Conservation (phyloP, 1,284 basidiomycete species). For the Cutaneotrichosporon daszewskae region DNA sequence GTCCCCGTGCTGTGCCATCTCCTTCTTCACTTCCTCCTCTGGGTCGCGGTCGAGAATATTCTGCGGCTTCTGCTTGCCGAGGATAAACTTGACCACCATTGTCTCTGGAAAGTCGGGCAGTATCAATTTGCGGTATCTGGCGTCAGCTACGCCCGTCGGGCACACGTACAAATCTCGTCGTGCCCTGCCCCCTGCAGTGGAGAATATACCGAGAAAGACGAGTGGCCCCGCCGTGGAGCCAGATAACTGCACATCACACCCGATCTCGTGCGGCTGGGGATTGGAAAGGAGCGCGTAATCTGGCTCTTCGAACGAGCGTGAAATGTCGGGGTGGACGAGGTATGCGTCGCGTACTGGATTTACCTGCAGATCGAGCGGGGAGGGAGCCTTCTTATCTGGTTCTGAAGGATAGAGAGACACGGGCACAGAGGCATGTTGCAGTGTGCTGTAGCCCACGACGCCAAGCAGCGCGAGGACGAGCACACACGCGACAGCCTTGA, state of each 20-base stretch:
- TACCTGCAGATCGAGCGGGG: no score
- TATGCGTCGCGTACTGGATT: background rate
- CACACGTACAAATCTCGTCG: slow-evolving; percentile 40
- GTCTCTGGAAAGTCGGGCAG: slow-evolving; percentile 42
- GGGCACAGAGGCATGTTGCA: background rate
- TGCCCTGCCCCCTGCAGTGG: slow-evolving; percentile 29
- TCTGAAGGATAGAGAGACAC: no score
- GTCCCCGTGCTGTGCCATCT: slow-evolving; percentile 41
- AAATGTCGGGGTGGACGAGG: no score
- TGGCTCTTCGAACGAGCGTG: slow-evolving; percentile 44
- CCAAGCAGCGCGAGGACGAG: slow-evolving; percentile 4
- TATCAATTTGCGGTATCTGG: slow-evolving; percentile 35
- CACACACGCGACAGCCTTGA: no score
- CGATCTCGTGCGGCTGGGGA: slow-evolving; percentile 44
- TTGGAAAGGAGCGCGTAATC: slow-evolving; percentile 42
- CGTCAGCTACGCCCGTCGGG: slow-evolving; percentile 2
- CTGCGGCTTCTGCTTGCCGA: slow-evolving; percentile 27
- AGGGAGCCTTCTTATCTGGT: no score
- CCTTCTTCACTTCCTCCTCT: slow-evolving; percentile 18
- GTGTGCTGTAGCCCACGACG: background rate
- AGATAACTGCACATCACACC: slow-evolving; percentile 42
- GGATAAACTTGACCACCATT: slow-evolving; percentile 46
- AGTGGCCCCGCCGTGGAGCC: slow-evolving; percentile 34
- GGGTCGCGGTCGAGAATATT: slow-evolving; percentile 12
- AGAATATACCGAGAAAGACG: slow-evolving; percentile 46